These are phyloP conservation scores for Corniculantispora saksenae DNA, from an alignment of 2,329 filamentous ascomycete species.

Conservation along the genomic window DNA sequence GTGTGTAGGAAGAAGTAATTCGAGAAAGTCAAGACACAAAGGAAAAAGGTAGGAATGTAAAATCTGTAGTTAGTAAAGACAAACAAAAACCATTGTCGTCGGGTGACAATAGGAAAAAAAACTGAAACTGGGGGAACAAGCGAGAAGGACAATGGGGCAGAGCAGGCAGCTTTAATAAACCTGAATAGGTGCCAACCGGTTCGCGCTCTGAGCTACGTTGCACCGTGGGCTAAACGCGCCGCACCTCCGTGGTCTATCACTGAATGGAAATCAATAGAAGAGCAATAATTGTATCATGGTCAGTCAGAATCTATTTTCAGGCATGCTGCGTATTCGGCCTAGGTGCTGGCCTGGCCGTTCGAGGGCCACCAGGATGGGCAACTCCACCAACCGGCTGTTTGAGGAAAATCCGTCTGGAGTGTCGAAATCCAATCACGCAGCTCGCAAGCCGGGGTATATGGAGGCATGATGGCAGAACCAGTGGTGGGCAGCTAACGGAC, in stretches of 20 bases:
- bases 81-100: conserved; percentile 3
- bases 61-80: conserved; percentile 14
- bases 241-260: background rate
- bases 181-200: background rate
- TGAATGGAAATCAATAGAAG: background rate
- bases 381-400: background rate
- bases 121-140: conserved; percentile 1
- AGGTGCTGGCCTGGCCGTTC: background rate
- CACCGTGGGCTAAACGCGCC: background rate
- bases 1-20: conserved; percentile 9
- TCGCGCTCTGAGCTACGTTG: conserved; percentile 5
- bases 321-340: background rate
- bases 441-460: background rate
- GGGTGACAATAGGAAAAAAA: background rate
- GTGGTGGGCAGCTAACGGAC: conserved; percentile 12
- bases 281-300: background rate
- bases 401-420: background rate
- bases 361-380: background rate
- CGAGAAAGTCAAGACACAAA: conserved; percentile 16
- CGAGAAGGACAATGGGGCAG: conserved; percentile 12
- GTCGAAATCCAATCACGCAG: conserved; percentile 8
- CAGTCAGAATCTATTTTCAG: conserved; percentile 11
- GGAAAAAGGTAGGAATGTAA: conserved; percentile 17
- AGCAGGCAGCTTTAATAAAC: conserved; percentile 13
- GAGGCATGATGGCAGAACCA: background rate